Conservation (phyloP, 176 grass and related monocot genomes). For the Bolboschoenus planiculmis region DNA sequence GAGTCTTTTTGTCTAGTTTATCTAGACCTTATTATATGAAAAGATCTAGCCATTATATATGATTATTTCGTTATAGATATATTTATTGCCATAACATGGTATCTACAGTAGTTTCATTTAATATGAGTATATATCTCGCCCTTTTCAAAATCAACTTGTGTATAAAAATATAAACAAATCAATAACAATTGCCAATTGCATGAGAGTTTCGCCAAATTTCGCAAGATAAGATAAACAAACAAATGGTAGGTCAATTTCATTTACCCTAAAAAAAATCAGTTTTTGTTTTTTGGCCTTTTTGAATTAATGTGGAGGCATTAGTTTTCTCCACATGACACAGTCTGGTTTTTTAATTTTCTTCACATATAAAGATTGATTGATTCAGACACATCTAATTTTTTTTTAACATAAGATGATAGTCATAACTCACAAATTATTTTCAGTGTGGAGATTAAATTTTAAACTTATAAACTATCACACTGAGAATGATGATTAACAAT, state of each 20-base stretch:
- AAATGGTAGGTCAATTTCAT: neutral
- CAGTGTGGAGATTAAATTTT: too few species aligned
- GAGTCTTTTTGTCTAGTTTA: neutral
- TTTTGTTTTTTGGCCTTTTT: neutral
- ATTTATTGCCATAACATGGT: neutral
- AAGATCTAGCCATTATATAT: neutral
- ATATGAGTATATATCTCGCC: neutral
- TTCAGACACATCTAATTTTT: neutral
- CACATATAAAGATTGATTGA: neutral
- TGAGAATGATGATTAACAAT: too few species aligned
- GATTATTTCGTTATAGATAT: neutral
- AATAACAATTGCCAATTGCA: neutral
- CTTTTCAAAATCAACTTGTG: neutral
- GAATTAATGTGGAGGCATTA: neutral
- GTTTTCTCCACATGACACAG: neutral
- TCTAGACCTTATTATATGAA: neutral
- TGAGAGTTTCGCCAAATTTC: neutral
- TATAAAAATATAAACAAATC: neutral
- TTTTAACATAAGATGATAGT: neutral
- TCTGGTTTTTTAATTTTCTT: too few species aligned
- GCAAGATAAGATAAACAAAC: neutral
- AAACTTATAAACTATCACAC: too few species aligned
- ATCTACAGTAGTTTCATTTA: neutral
- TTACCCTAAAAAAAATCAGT: neutral
- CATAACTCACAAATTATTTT: too few species aligned